Evolutionary conservation across 306 rosid species (phyloP).

Genomic region (Prunus kanzakura): DNA sequence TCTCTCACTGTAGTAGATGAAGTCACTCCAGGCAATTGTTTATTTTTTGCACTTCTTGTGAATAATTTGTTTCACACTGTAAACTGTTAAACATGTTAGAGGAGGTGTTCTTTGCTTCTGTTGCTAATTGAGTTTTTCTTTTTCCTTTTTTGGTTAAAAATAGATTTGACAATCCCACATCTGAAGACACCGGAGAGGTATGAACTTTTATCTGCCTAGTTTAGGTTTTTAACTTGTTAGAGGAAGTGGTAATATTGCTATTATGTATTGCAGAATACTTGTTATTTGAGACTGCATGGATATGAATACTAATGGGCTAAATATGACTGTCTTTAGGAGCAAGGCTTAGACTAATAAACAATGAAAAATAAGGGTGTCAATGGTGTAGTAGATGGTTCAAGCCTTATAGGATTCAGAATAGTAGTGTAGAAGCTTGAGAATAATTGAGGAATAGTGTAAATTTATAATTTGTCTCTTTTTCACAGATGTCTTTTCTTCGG

Average conservation of each 20-base stretch:
- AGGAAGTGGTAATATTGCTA: neutral
- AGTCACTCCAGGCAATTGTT: conserved; percentile 52
- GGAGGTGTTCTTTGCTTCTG: neutral
- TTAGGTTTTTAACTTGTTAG: neutral
- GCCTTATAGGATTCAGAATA: neutral
- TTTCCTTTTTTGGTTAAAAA: conserved; percentile 7
- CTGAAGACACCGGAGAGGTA: conserved; percentile 91
- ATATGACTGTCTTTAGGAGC: neutral
- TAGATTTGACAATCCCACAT: conserved; percentile 82
- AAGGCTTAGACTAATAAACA: neutral
- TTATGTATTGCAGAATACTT: neutral
- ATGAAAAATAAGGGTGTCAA: neutral
- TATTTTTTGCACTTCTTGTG: conserved; percentile 12
- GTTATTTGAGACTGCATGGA: neutral
- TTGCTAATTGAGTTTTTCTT: neutral
- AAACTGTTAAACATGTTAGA: neutral
- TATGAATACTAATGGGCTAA: neutral
- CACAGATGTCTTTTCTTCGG: conserved; percentile 86
- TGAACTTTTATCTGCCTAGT: conserved; percentile 19
- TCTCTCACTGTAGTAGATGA: conserved; percentile 61
- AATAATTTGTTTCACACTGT: neutral
- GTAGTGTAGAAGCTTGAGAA: neutral
- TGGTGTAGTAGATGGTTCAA: neutral
- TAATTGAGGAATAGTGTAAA: neutral
- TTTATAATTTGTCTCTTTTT: conserved; percentile 9